Base-by-base conservation (phyloP, 106 monocot species). In the Amphibolis antarctica region DNA sequence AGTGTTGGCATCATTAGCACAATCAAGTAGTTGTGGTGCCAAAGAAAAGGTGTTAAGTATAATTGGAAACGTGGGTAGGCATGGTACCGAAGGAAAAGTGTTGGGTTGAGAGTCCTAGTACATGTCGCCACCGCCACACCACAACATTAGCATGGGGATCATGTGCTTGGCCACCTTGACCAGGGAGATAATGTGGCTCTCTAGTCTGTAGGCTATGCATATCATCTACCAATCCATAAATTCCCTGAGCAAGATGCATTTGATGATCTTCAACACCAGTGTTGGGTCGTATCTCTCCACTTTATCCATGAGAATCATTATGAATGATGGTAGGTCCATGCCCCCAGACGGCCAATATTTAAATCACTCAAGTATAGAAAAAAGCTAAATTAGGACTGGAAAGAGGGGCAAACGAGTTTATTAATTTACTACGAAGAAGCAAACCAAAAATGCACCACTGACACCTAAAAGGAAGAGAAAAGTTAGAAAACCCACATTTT, bases 301-400 rank as follows among this genome's bases (percentile, higher is more conserved):
- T 69, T 78, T 66, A 56, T 28, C 66, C n/a, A 74, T 55, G 5
- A 84, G 53, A n/a, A 92, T 66, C 58, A 59, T 82, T 48, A 69
- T 72, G 1, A 72, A 63, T 20, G 86, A 79, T 3, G 81, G 56
- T 27, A 86, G 59, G 45, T 81, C 86, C 81, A 86, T 83, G n/a
- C n/a, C 23, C 12, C 53, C 22, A 22, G 53, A 22, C 36, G 7
- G n/a, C n/a, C n/a, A n/a, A n/a, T n/a, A n/a, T n/a, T n/a, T n/a
- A n/a, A n/a, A n/a, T n/a, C n/a, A n/a, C n/a, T n/a, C n/a, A n/a
- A n/a, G n/a, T n/a, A n/a, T n/a, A n/a, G n/a, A n/a, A n/a, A n/a
- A n/a, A n/a, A n/a, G n/a, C n/a, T n/a, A n/a, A n/a, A n/a, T n/a
- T n/a, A n/a, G n/a, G n/a, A n/a, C n/a, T n/a, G n/a, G n/a, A n/a